These are phyloP conservation scores for Omphalotus guepiniiformis DNA, from an alignment of 768 basidiomycete genomes.

Conservation along the genomic window DNA sequence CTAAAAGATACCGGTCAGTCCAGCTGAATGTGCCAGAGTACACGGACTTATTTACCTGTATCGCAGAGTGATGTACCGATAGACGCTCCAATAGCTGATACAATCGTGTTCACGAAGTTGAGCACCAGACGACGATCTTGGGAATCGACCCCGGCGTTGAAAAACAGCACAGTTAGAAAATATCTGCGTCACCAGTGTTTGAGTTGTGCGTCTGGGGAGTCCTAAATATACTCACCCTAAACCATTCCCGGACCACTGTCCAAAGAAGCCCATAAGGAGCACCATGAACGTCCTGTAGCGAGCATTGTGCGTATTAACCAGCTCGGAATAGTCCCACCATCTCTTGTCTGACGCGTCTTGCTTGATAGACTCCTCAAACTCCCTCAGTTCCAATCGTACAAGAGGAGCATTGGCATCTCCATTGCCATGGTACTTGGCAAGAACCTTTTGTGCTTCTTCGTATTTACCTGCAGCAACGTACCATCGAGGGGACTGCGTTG, in stretches of 20 bases:
- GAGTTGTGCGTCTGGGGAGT: background rate
- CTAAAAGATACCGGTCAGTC: constrained; percentile 16
- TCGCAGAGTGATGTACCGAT: constrained; percentile 39
- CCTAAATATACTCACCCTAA: constrained; percentile 27
- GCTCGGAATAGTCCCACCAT: constrained; percentile 53
- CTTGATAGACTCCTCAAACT: constrained; percentile 46
- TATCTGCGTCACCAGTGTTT: constrained; percentile 25
- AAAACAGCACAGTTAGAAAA: constrained; percentile 40
- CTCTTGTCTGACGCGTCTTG: constrained; percentile 52
- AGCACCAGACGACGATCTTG: constrained; percentile 36
- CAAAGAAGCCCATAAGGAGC: constrained; percentile 51
- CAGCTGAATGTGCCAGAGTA: background rate
- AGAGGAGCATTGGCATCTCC: constrained; percentile 45
- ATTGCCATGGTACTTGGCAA: constrained; percentile 51
- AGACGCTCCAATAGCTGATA: constrained; percentile 36
- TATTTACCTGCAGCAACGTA: constrained; percentile 2
- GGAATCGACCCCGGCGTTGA: constrained; percentile 32
- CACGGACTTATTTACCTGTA: constrained; percentile 24
- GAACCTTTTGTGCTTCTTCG: constrained; percentile 26
- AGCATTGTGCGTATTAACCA: constrained; percentile 43
- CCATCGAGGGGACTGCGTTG: constrained; percentile 45
- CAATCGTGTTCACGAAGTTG: constrained; percentile 39
- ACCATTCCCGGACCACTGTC: constrained; percentile 40
- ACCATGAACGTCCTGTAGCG: constrained; percentile 45
- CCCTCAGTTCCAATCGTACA: constrained; percentile 47